Base-by-base conservation (phyloP, 176 grass and related monocot species). In the Oryza australiensis region DNA sequence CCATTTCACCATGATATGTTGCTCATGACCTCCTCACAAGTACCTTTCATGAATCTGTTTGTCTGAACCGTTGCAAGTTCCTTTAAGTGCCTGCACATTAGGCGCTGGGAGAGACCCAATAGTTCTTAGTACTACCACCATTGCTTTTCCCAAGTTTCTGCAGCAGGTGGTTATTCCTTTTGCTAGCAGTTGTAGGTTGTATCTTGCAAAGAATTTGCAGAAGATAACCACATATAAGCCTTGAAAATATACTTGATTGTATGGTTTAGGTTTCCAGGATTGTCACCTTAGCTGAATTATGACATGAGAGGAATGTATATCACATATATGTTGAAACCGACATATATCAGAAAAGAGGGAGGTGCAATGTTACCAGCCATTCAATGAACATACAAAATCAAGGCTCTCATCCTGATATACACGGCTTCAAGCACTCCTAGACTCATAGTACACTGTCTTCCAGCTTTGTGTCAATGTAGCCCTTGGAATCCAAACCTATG, bases 81-180 rank as follows among this genome's bases (percentile, higher is more conserved):
- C 65, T 9, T 26, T 49, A 18, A 78, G 74, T 20, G 5, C 74
- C 65, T 85, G 74, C 35, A 85, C 83, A 40, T 85, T 85, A 2
- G 74, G 0, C 7, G 78, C 74, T 6, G 74, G 65, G 9, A 85
- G 37, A 48, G 74, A 71, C 20, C 74, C 66, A 0, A 8, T 15
- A 5, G 18, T 22, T 72, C 51, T 78, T 22, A n/a, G n/a, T n/a
- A 37, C 66, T 26, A 48, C 27, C 14, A 53, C 74, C 83, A 75
- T 83, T 38, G 22, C 5, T 55, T 3, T 12, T 13, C 4, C 5
- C 12, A 3, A 72, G 27, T 12, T 74, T 30, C 46, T 73, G 13
- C 64, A 28, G 26, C 1, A 1, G 10, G 60, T 27, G 26, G 24
- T 14, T 5, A 26, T 63, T 12, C 62, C 0, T 67, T 67, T 49